Conservation (phyloP, 345 rosid species). For the Nephelium lappaceum region DNA sequence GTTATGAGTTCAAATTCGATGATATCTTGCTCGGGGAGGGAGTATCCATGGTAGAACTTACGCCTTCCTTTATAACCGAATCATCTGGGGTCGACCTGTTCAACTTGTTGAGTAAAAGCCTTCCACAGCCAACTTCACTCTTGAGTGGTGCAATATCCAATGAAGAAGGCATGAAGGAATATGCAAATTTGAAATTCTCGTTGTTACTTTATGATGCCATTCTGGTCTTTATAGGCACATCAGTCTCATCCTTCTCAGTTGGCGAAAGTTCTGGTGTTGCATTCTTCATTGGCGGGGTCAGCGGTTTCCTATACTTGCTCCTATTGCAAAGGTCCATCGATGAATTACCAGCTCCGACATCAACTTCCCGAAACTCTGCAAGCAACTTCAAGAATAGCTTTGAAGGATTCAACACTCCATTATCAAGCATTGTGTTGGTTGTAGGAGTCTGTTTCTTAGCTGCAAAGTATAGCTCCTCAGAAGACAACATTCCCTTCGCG, state of each 20-base stretch:
- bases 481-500: conserved; percentile 14
- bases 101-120: conserved; percentile 30
- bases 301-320: conserved; percentile 67
- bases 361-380: conserved; percentile 35
- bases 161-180: conserved; percentile 86
- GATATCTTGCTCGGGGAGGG: conserved; percentile 78
- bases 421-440: conserved; percentile 47
- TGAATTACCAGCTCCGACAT: conserved; percentile 50
- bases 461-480: conserved; percentile 44
- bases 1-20: conserved; percentile 63
- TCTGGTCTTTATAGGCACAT: conserved; percentile 55
- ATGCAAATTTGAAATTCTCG: conserved; percentile 75
- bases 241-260: conserved; percentile 38
- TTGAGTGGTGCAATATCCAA: conserved; percentile 33
- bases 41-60: conserved; percentile 70
- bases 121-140: conserved; percentile 28
- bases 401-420: conserved; percentile 47
- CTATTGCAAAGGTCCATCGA: conserved; percentile 79
- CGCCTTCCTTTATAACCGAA: conserved; percentile 48
- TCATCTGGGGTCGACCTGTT: conserved; percentile 39
- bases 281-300: conserved; percentile 71
- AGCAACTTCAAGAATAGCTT: conserved; percentile 13
- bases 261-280: conserved; percentile 60
- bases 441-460: conserved; percentile 46
- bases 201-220: conserved; percentile 52